Evolutionary conservation across 192 early-diverging fungal genomes (phyloP).

Genomic region (Borealophlyctis nickersoniae): DNA sequence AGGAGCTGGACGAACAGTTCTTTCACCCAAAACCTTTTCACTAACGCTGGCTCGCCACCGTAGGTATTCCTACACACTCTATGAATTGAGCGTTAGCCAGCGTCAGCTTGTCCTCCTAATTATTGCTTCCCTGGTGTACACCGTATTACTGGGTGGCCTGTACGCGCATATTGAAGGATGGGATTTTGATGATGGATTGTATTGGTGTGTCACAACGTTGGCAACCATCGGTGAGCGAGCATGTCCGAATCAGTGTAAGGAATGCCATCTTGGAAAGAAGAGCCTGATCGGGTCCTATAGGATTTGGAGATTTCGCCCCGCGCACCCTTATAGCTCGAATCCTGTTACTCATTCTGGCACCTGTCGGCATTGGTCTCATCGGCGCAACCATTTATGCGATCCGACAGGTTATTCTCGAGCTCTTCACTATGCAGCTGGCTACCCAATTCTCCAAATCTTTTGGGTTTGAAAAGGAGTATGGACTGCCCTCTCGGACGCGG

Average conservation of each 20-base stretch:
- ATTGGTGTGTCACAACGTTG: constrained; percentile 37
- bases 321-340: constrained; percentile 28
- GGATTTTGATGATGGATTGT: constrained; percentile 47
- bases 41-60: too few species aligned
- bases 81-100: constrained; percentile 38
- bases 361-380: constrained; percentile 40
- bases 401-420: constrained; percentile 46
- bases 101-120: constrained; percentile 44
- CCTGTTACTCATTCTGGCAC: constrained; percentile 25
- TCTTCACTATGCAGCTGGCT: constrained; percentile 43
- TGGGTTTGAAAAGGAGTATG: constrained; percentile 32
- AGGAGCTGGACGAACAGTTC: too few species aligned
- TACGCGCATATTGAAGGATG: constrained; percentile 46
- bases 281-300: too few species aligned
- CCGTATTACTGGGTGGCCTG: constrained; percentile 16
- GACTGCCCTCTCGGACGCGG: too few species aligned
- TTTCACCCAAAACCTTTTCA: too few species aligned
- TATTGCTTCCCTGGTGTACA: constrained; percentile 39
- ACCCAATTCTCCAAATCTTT: constrained; percentile 34
- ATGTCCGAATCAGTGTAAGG: too few species aligned
- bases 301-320: constrained; percentile 49
- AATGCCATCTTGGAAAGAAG: too few species aligned
- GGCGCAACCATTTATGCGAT: constrained; percentile 43
- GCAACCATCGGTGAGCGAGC: too few species aligned
- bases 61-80: constrained; percentile 35